phyloP scores from a whole-genome alignment of 805 yeast genomes.

The Yarrowia keelungensis region DNA sequence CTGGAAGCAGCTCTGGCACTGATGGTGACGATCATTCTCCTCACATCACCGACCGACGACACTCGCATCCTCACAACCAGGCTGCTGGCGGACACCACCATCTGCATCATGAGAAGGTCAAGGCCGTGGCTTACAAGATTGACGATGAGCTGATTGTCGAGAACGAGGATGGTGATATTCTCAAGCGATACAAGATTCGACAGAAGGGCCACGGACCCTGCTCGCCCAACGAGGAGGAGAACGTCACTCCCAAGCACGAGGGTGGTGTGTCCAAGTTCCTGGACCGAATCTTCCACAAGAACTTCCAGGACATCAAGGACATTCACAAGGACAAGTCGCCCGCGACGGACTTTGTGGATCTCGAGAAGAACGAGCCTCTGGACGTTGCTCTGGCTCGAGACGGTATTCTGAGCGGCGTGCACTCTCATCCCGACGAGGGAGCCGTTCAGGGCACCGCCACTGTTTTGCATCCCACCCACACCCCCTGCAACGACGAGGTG shows the following conservation, averaged over 20 bases:
- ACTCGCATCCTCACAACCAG: slow-evolving; percentile 20
- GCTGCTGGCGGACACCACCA: slow-evolving; percentile 19
- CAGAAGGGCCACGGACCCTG: not conserved
- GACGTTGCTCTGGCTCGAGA: slow-evolving; percentile 29
- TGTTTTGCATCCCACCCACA: slow-evolving; percentile 23
- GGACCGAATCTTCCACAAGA: slow-evolving; percentile 16
- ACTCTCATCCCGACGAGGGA: slow-evolving; percentile 9
- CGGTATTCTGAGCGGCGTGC: slow-evolving; percentile 12
- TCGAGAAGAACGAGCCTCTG: slow-evolving; percentile 32
- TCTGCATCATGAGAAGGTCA: slow-evolving; percentile 42
- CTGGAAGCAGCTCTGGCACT: slow-evolving; percentile 39
- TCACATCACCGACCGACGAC: slow-evolving; percentile 9
- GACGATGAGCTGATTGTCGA: slow-evolving; percentile 83
- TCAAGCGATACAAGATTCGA: slow-evolving; percentile 77
- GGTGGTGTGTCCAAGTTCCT: slow-evolving; percentile 14
- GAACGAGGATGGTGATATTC: slow-evolving; percentile 88
- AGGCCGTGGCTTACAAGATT: slow-evolving; percentile 76
- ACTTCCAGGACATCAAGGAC: slow-evolving; percentile 24
- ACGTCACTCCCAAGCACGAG: slow-evolving; percentile 12
- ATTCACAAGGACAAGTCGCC: slow-evolving; percentile 33
- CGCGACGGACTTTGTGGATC: slow-evolving; percentile 31
- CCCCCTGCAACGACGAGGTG: slow-evolving; percentile 30
- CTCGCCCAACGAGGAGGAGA: slow-evolving; percentile 23
- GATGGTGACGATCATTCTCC: slow-evolving; percentile 6
- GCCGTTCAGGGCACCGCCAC: slow-evolving; percentile 18